Base-by-base conservation (phyloP, 176 grass and related monocot species). In the Bothriochloa decipiens region DNA sequence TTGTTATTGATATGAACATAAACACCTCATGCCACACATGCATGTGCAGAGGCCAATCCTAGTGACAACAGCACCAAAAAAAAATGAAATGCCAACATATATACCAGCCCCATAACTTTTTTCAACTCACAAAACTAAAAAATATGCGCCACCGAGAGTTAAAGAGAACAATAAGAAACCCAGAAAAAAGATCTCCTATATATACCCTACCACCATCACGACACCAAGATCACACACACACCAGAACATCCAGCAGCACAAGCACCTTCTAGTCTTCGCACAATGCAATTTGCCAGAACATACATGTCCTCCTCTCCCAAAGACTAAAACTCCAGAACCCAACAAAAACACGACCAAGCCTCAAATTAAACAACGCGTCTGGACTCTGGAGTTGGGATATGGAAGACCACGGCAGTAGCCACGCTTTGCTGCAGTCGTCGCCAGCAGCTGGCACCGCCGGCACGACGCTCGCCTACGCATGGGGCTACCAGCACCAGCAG, bases 401-500 rank as follows among this genome's bases (percentile, higher is more conserved):
- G 81, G 88, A 90, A 12, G 66, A 77, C 49, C 76, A 83, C 63
- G 81, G 61, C 71, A 69, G 52, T 42, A 77, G 29, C 53, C 85
- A 83, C 79, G 42, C 46, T 11, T 26, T 83, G 15, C 55, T 88
- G 40, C 60, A 36, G 52, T n/a, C 86, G 52, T n/a, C 86, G 53
- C 68, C 87, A 83, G 7, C 65, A n/a, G 33, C 67, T 75, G 67
- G 5, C 5, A 7, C 22, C 23, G 39, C 22, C 22, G 6, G 43
- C 63, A 17, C 80, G 41, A 15, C 82, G 45, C 84, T 87, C 15
- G 73, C 91, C 2, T 92, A 89, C 85, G 22, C 75, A 1, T 85
- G 76, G 80, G 25, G 62, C 62, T 65, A 27, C 23, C 83, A 87
- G 81, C 35, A 85, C 16, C 10, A 53, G 16, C 9, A 52, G 13